Percentiles rank a stretch among this genome's conserved stretches.
phyloP scores from a whole-genome alignment of 371 early-diverging fungal species.

The Mycotypha africana region DNA sequence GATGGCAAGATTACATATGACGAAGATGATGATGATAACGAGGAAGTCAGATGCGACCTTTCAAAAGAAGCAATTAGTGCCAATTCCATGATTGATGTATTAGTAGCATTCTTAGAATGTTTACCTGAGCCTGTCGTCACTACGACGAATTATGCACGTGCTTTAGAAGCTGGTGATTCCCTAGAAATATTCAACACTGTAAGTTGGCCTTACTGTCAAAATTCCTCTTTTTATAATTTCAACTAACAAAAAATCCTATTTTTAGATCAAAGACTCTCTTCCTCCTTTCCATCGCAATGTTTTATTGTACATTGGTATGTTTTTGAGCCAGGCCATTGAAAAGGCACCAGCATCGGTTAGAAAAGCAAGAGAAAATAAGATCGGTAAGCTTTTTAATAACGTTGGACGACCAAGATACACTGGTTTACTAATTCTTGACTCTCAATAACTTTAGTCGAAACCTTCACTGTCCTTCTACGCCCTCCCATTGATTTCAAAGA shows the following conservation, averaged over 20 bases:
- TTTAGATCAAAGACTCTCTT: constrained; percentile 12
- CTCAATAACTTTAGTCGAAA: constrained; percentile 24
- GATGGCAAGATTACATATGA: no score
- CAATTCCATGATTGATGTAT: constrained; percentile 73
- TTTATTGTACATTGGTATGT: constrained; percentile 70
- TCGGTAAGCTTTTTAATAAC: no score
- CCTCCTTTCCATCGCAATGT: constrained; percentile 58
- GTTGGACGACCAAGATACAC: no score
- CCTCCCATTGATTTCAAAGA: constrained; percentile 35
- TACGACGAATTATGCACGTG: constrained; percentile 49
- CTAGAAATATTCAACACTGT: constrained; percentile 41
- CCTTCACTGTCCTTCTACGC: constrained; percentile 43
- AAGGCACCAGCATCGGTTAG: constrained; percentile 26
- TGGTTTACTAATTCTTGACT: no score
- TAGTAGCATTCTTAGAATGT: constrained; percentile 68
- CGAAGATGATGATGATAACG: background rate
- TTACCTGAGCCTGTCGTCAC: constrained; percentile 78
- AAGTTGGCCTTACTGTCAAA: constrained; percentile 2
- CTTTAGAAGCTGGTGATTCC: constrained; percentile 54
- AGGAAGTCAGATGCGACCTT: background rate
- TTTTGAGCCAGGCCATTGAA: constrained; percentile 62
- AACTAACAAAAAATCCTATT: no score
- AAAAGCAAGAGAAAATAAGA: constrained; percentile 26
- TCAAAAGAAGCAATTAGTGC: constrained; percentile 51
- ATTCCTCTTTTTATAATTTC: no score